Base-by-base conservation (phyloP, 441 rosid genomes). In the Kokia cookei region DNA sequence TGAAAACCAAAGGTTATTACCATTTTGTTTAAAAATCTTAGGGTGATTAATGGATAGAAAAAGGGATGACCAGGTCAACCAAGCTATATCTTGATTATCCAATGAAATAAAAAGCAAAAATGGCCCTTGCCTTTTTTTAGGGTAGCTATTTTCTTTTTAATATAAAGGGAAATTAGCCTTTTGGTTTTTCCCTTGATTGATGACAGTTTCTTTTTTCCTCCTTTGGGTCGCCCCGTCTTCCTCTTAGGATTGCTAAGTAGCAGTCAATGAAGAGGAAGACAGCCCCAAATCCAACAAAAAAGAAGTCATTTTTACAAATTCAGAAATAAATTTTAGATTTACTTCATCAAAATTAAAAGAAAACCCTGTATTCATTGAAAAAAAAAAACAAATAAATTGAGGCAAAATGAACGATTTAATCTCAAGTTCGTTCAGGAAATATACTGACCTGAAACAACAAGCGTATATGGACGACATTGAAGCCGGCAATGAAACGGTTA, bases 331-430 rank as follows among this genome's bases (percentile, higher is more conserved):
- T 6, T 37, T 37, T 37, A 37, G 40, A 37, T 37, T 37, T 37
- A 37, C 40, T 37, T 37, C 40, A 37, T 37, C 40, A 37, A 37
- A 6, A 37, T 37, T 37, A 37, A 37, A 37, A 37, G 40, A 37
- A 37, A 37, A 37, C 6, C 8, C 8, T 6, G 40, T 37, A 2
- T 37, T 37, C 40, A 37, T 7, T 6, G 1, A 19, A 19, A 0
- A 37, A 37, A 35, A 5, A 5, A 5, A 35, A 5, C 5, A 35
- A 35, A 37, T 37, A 37, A 37, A 37, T 54, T 43, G 13, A 14
- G 69, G 14, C 80, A 83, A 86, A 78, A 94, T 94, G 99, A 94
- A 94, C 72, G 98, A 94, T 80, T 67, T 94, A 53, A 85, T 94
- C 78, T 91, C 99, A 2, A 87, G 79, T 80, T 93, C 99, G 43